These are phyloP conservation scores for Picochlorum sp. DNA, from an alignment of 139 green algal genomes.

Conservation along the genomic window DNA sequence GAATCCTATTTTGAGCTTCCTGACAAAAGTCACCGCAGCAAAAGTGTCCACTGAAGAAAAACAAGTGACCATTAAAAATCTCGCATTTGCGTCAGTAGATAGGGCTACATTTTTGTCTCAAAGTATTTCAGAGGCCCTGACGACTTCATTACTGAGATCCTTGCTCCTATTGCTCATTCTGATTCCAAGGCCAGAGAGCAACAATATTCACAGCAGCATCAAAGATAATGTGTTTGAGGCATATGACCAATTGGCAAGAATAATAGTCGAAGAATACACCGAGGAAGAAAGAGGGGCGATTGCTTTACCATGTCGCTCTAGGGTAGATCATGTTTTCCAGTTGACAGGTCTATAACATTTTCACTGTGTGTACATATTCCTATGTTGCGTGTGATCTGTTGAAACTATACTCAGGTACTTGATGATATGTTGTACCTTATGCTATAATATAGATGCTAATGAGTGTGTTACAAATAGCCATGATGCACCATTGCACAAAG, in stretches of 20 bases:
- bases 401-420: too few species aligned
- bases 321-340: conserved; percentile 22
- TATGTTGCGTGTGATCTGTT: too few species aligned
- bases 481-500: too few species aligned
- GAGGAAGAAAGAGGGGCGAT: conserved; percentile 36
- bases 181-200: conserved; percentile 63
- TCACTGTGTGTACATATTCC: too few species aligned
- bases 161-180: conserved; percentile 73
- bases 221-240: conserved; percentile 89
- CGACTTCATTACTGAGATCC: conserved; percentile 39
- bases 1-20: conserved; percentile 89
- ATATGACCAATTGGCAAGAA: conserved; percentile 56
- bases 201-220: conserved; percentile 77
- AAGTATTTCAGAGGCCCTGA: conserved; percentile 62
- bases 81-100: conserved; percentile 81
- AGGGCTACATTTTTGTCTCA: conserved; percentile 70
- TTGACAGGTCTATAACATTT: too few species aligned
- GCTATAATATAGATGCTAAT: too few species aligned
- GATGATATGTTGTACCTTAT: too few species aligned
- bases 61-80: conserved; percentile 43
- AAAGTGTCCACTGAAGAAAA: conserved; percentile 24
- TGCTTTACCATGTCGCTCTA: conserved; percentile 24
- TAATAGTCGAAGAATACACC: conserved; percentile 56
- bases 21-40: conserved; percentile 77
- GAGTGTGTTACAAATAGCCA: too few species aligned